phyloP scores from a whole-genome alignment of 139 green algal genomes.

The Micromonas pusilla region DNA sequence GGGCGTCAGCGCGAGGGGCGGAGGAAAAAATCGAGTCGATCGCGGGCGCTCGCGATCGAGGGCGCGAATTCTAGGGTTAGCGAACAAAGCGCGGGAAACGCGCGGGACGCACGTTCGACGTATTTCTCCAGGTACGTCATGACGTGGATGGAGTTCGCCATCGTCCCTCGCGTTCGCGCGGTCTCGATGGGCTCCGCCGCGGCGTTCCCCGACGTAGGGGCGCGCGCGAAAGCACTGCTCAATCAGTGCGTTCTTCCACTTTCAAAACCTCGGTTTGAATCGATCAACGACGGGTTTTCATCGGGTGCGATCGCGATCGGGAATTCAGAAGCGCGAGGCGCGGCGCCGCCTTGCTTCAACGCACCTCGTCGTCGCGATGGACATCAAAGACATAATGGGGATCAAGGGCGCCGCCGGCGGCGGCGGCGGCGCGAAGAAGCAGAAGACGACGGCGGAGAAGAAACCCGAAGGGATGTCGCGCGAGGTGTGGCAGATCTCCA shows the following conservation, averaged over 20 bases:
- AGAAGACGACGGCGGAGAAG: constrained; percentile 4
- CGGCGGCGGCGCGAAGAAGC: constrained; percentile 22
- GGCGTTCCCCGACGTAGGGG: too few relatives aligned
- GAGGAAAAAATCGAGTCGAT: too few relatives aligned
- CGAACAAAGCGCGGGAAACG: not conserved
- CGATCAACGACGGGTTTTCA: too few relatives aligned
- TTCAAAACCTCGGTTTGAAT: too few relatives aligned
- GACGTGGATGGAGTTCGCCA: not conserved
- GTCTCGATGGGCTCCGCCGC: not conserved
- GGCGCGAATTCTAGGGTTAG: not conserved
- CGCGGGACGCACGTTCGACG: constrained; percentile 1
- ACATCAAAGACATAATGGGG: constrained; percentile 37
- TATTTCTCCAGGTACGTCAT: constrained; percentile 22
- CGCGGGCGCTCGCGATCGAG: too few relatives aligned
- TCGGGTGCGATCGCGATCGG: too few relatives aligned
- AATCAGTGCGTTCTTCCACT: too few relatives aligned
- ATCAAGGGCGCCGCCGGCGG: constrained; percentile 1
- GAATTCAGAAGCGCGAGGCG: too few relatives aligned
- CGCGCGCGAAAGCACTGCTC: too few relatives aligned
- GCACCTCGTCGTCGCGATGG: too few relatives aligned
- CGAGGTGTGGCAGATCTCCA: constrained; percentile 29
- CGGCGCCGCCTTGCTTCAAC: too few relatives aligned
- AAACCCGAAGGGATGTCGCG: constrained; percentile 32
- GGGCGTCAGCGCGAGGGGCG: not conserved
- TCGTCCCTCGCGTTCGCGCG: not conserved